Base-by-base conservation (phyloP, 805 yeast genomes). In the Saturnispora halmiae region DNA sequence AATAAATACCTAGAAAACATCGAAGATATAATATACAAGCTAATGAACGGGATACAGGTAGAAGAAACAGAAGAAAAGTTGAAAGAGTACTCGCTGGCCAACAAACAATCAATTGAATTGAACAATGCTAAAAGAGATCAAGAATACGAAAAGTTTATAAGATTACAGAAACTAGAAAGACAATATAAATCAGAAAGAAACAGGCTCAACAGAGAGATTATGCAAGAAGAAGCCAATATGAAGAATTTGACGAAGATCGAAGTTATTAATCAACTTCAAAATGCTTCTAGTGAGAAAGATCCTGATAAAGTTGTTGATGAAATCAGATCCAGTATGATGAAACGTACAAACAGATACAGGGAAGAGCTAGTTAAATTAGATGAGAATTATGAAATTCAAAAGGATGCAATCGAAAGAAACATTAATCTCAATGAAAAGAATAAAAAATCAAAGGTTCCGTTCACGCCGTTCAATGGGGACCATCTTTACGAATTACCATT, bases 401-500 rank as follows among this genome's bases (percentile, higher is more conserved):
- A 55, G 32, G 57, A 55, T 26, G 49, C 52, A 6, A 50, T 61
- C 9, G 33, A 52, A 13, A 50, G 46, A 14, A 52, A 54, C 28
- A 45, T 51, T 6, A 52, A 49, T 31, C 52, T 56, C 39, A 52
- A 56, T 35, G 50, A 46, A 22, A 44, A 42, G 31, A 54, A 42
- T 10, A 49, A 51, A 42, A 61, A 56, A 39, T 42, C 46, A 9
- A 45, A 47, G 18, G 38, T 54, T 5, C 97, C 97, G 14, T 90
- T 88, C 59, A 87, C 97, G 9, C 97, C 97, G 7, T 90, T 90
- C 63, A 78, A 80, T 54, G 96, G 96, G 34, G 97, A 90, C 61
- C 69, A 92, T 46, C 79, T 81, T 44, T 46, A 64, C 6, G 60
- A 66, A 19, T 67, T 68, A 40, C 67, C 72, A 22, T 87, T 76